Percentiles rank a stretch among this genome's conserved stretches.
These are phyloP conservation scores for Taxillus chinensis DNA, from an alignment of 164 flowering plant genomes.

Conservation along the genomic window DNA sequence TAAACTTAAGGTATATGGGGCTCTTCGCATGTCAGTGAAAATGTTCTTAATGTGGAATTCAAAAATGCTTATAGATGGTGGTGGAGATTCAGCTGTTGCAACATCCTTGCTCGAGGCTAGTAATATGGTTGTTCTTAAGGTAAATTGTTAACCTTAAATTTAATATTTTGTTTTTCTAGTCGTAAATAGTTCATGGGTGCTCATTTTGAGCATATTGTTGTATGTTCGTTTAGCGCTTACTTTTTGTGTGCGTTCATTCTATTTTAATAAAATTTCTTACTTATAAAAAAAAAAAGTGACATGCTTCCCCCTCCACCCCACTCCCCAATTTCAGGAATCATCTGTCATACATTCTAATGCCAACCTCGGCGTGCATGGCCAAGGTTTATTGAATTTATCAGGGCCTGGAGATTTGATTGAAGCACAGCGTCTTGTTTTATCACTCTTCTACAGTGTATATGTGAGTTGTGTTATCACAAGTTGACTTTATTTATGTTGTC, in stretches of 20 bases:
- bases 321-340: neutral
- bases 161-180: neutral
- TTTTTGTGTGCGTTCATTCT: too few relatives aligned
- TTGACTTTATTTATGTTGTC: neutral
- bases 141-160: conserved; percentile 15
- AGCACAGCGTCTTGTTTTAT: conserved; percentile 84
- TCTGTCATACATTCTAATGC: conserved; percentile 83
- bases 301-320: neutral
- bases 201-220: too few relatives aligned
- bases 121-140: conserved; percentile 83
- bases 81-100: conserved; percentile 57
- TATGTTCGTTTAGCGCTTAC: too few relatives aligned
- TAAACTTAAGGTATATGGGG: conserved; percentile 66
- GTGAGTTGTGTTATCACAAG: conserved; percentile 31
- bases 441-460: conserved; percentile 81
- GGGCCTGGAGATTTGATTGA: conserved; percentile 90
- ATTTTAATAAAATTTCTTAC: too few relatives aligned
- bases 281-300: too few relatives aligned
- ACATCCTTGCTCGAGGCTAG: conserved; percentile 94
- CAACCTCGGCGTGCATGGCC: conserved; percentile 95
- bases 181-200: too few relatives aligned
- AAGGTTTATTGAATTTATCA: conserved; percentile 83
- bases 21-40: conserved; percentile 91
- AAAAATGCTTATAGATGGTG: conserved; percentile 73
- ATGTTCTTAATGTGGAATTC: conserved; percentile 91